phyloP scores from a whole-genome alignment of 306 rosid genomes.

The Corylus avellana region DNA sequence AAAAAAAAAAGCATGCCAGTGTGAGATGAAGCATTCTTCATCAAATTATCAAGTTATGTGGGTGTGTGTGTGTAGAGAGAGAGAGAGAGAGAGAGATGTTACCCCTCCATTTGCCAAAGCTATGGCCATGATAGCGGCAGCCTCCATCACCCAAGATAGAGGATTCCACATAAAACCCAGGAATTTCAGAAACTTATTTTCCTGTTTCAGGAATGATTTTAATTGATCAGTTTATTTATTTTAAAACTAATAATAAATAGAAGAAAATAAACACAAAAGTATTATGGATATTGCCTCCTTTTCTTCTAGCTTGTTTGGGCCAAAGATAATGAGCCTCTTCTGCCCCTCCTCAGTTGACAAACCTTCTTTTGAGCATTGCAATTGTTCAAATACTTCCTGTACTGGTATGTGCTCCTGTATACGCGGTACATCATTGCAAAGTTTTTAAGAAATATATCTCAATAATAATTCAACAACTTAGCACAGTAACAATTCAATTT shows the following conservation, averaged over 20 bases:
- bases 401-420: constrained; percentile 76
- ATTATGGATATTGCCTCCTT: constrained; percentile 46
- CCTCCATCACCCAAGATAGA: constrained; percentile 94
- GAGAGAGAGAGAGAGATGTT: neutral
- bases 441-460: neutral
- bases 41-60: neutral
- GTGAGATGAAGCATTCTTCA: neutral
- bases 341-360: constrained; percentile 70
- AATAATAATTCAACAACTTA: neutral
- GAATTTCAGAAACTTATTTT: constrained; percentile 69
- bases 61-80: neutral
- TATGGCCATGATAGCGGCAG: constrained; percentile 92
- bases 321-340: constrained; percentile 66
- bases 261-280: neutral
- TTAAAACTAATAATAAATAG: neutral
- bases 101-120: constrained; percentile 94
- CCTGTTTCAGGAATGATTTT: constrained; percentile 45
- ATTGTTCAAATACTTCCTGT: constrained; percentile 75
- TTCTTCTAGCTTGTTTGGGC: constrained; percentile 86
- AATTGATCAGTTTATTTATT: neutral
- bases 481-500: neutral
- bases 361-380: constrained; percentile 75
- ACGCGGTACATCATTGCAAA: neutral
- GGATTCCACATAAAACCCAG: constrained; percentile 98
- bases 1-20: neutral